phyloP scores from a whole-genome alignment of 352 stramenopile genomes.

The Globisporangium canariense region DNA sequence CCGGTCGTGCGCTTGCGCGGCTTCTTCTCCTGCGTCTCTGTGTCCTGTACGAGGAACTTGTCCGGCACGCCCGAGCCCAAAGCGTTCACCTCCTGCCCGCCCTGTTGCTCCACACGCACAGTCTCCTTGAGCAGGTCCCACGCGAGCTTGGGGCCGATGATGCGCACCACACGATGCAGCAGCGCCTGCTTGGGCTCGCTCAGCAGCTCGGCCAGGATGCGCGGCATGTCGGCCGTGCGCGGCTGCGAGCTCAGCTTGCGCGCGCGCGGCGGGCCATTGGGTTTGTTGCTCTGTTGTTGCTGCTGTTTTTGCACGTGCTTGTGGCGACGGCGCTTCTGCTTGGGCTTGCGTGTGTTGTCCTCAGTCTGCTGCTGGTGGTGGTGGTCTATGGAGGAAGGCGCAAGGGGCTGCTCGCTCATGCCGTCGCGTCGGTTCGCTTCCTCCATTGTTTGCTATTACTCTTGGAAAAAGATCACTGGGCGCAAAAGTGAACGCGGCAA shows the following conservation, averaged over 20 bases:
- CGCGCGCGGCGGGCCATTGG: slow-evolving; percentile 24
- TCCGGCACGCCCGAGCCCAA: slow-evolving; percentile 40
- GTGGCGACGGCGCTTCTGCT: not conserved
- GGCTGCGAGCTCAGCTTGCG: slow-evolving; percentile 37
- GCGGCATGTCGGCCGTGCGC: slow-evolving; percentile 51
- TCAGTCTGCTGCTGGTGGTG: not conserved
- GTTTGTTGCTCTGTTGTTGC: not conserved
- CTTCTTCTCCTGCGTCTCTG: slow-evolving; percentile 34
- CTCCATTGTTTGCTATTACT: not conserved
- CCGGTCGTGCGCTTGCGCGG: slow-evolving; percentile 65
- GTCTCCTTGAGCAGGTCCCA: slow-evolving; percentile 68
- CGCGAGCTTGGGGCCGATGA: slow-evolving; percentile 52
- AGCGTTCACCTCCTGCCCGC: slow-evolving; percentile 51
- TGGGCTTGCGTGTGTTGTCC: not conserved
- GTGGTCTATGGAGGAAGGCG: not conserved
- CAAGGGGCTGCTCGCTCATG: slow-evolving; percentile 1
- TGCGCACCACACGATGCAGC: slow-evolving; percentile 68
- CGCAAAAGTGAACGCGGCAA: not conserved
- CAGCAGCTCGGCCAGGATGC: slow-evolving; percentile 47
- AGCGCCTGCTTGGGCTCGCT: slow-evolving; percentile 67
- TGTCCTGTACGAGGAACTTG: slow-evolving; percentile 45
- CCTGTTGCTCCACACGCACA: slow-evolving; percentile 58
- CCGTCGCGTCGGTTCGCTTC: not conserved
- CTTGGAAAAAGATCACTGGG: not conserved
- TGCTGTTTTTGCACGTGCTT: slow-evolving; percentile 1